Percentiles rank a stretch among this genome's conserved stretches.
Evolutionary conservation across 345 rosid species (phyloP).

Genomic region (Hibiscus syriacus): DNA sequence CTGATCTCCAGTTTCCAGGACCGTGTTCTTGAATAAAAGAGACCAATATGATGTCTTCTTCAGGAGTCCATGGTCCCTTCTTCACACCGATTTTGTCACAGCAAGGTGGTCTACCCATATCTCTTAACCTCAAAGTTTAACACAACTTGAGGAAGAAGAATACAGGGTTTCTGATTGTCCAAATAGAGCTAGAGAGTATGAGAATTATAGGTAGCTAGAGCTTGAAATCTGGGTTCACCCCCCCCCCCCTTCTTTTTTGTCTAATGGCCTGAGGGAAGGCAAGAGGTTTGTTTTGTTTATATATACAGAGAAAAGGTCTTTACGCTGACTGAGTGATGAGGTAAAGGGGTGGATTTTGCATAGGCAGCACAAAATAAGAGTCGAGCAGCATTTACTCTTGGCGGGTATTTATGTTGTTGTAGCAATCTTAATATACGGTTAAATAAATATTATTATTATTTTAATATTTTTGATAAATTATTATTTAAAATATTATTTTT

Average conservation of each 20-base stretch:
- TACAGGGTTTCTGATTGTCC: neutral
- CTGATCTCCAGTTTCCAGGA: too few species aligned
- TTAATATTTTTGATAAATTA: too few species aligned
- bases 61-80: too few species aligned
- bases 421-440: too few species aligned
- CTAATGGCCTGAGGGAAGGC: neutral
- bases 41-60: too few species aligned
- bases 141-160: neutral
- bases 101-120: slow-evolving; percentile 95
- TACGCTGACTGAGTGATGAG: slow-evolving; percentile 26
- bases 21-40: too few species aligned
- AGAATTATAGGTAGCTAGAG: too few species aligned
- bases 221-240: slow-evolving; percentile 4
- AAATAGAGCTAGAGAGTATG: neutral
- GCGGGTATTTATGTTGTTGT: too few species aligned
- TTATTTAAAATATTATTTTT: too few species aligned
- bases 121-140: neutral
- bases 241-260: neutral
- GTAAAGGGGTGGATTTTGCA: slow-evolving; percentile 6
- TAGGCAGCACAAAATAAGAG: too few species aligned
- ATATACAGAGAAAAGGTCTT: slow-evolving; percentile 7
- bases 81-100: slow-evolving; percentile 69
- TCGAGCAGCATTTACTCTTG: too few species aligned
- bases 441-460: too few species aligned
- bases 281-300: slow-evolving; percentile 14